Conservation (phyloP, 2,329 filamentous ascomycete species). For the Fusarium agapanthi region DNA sequence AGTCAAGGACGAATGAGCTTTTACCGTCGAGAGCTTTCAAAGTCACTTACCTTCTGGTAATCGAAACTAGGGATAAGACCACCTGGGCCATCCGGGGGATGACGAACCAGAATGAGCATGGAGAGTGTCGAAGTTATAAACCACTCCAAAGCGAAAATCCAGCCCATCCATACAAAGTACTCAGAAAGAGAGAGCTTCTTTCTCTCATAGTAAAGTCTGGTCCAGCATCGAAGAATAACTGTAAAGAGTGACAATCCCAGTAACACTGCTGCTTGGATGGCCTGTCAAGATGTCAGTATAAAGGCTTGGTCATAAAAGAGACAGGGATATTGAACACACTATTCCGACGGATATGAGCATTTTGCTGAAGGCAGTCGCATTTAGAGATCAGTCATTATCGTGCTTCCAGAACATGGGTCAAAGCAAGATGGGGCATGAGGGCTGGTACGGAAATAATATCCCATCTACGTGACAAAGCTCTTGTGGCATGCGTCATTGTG, state of each 20-base stretch:
- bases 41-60: background rate
- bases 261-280: background rate
- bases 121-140: conserved; percentile 1
- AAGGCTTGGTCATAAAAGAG: background rate
- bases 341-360: background rate
- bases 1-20: background rate
- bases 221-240: conserved; percentile 6
- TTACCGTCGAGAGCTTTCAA: background rate
- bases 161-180: background rate
- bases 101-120: background rate
- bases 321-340: background rate
- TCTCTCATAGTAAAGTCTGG: background rate
- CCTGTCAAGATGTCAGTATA: background rate
- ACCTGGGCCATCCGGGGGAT: background rate
- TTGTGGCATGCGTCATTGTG: background rate
- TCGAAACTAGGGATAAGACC: background rate
- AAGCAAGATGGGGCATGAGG: background rate
- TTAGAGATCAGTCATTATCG: background rate
- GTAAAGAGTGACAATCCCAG: background rate
- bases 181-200: background rate
- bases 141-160: conserved; percentile 1
- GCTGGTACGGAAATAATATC: background rate
- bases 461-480: background rate
- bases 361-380: background rate
- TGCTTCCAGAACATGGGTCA: background rate